Conservation (phyloP, 2,329 filamentous ascomycete genomes). For the Pseudogymnoascus pannorum region DNA sequence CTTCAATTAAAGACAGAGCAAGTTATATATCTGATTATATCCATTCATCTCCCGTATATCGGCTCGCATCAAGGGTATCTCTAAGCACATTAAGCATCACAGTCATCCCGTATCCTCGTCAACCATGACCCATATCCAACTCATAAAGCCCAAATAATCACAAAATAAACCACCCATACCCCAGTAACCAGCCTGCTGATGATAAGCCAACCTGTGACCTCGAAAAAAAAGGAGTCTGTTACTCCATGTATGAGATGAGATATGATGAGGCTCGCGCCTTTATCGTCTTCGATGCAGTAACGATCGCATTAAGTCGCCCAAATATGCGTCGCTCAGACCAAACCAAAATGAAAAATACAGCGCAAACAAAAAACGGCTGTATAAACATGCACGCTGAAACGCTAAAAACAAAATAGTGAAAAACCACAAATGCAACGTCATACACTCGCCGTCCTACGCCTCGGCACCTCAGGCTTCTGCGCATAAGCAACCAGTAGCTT, state of each 20-base stretch:
- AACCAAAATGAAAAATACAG: neutral
- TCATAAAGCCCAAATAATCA: neutral
- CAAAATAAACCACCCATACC: neutral
- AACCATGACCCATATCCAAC: neutral
- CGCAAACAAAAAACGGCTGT: neutral
- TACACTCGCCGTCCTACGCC: constrained; percentile 24
- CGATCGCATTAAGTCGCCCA: neutral
- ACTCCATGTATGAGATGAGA: constrained; percentile 2
- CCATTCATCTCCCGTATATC: neutral
- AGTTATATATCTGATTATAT: constrained; percentile 4
- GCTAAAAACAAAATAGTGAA: neutral
- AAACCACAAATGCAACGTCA: constrained; percentile 13
- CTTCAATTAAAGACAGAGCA: neutral
- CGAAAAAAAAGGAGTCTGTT: neutral
- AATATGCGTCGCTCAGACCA: neutral
- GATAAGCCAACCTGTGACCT: constrained; percentile 4
- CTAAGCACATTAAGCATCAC: constrained; percentile 4
- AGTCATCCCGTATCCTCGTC: neutral
- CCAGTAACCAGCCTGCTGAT: constrained; percentile 3
- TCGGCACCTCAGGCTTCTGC: constrained; percentile 24
- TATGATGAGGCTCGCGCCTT: constrained; percentile 9
- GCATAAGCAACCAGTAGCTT: constrained; percentile 85
- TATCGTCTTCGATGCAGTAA: constrained; percentile 8
- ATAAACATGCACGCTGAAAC: neutral
- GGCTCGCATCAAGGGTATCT: constrained; percentile 6